Evolutionary conservation across 192 early-diverging fungal genomes (phyloP).

Genomic region (Backusella morwellensis): DNA sequence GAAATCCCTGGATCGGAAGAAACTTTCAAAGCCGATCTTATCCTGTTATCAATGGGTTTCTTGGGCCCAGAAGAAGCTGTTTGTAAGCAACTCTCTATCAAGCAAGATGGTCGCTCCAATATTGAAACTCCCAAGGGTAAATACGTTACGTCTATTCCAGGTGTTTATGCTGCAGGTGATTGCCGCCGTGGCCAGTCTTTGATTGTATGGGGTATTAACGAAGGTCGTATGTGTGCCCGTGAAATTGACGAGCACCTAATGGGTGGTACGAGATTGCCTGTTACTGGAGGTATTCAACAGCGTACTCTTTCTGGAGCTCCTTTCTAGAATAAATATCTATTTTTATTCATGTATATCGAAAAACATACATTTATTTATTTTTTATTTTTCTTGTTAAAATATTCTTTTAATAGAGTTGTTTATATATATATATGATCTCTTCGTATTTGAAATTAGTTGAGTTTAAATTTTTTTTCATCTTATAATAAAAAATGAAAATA

Average conservation of each 20-base stretch:
- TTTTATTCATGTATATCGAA: not conserved
- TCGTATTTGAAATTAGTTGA: not conserved
- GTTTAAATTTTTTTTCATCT: not conserved
- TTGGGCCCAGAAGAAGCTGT: slow-evolving; percentile 88
- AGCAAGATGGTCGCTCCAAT: slow-evolving; percentile 75
- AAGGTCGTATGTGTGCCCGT: slow-evolving; percentile 92
- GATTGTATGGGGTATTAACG: slow-evolving; percentile 99
- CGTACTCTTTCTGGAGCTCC: slow-evolving; percentile 34
- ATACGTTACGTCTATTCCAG: slow-evolving; percentile 58
- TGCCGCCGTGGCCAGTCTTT: slow-evolving; percentile 94
- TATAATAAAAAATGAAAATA: not conserved
- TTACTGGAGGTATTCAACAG: slow-evolving; percentile 84
- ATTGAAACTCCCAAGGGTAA: slow-evolving; percentile 75
- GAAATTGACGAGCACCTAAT: slow-evolving; percentile 86
- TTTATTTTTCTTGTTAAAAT: not conserved
- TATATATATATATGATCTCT: not conserved
- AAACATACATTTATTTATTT: not conserved
- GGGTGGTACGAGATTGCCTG: slow-evolving; percentile 80
- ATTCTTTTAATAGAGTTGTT: not conserved
- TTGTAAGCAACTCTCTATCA: slow-evolving; percentile 76
- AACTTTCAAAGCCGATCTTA: slow-evolving; percentile 86
- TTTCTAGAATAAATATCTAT: not conserved
- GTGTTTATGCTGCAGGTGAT: slow-evolving; percentile 97
- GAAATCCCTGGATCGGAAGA: slow-evolving; percentile 86
- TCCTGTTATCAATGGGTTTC: slow-evolving; percentile 91